phyloP scores from a whole-genome alignment of 2,329 filamentous ascomycete species.

The Elsinoe ampelina region DNA sequence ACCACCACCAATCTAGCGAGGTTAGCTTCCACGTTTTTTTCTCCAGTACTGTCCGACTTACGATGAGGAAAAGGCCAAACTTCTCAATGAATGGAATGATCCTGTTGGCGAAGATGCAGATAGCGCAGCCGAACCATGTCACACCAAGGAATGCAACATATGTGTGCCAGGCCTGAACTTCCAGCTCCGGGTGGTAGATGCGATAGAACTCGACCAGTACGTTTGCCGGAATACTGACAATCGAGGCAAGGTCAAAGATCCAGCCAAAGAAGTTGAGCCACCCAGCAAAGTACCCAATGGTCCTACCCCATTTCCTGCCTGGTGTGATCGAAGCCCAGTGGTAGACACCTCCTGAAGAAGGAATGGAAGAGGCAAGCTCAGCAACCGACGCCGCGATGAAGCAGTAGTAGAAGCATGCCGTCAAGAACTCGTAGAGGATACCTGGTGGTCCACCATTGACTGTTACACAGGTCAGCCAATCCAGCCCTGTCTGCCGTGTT shows the following conservation, averaged over 20 bases:
- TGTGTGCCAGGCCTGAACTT: slow-evolving; percentile 47
- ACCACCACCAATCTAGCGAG: slow-evolving; percentile 24
- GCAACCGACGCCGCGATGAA: slow-evolving; percentile 30
- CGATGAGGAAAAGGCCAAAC: slow-evolving; percentile 44
- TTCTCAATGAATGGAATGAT: slow-evolving; percentile 45
- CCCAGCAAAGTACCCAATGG: slow-evolving; percentile 29
- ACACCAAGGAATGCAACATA: slow-evolving; percentile 50
- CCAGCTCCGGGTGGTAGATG: slow-evolving; percentile 47
- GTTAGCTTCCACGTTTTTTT: not conserved
- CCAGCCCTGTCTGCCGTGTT: not conserved
- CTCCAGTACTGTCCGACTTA: not conserved
- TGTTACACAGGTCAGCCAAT: slow-evolving; percentile 19
- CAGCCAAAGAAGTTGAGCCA: slow-evolving; percentile 47
- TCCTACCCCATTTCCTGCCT: slow-evolving; percentile 25
- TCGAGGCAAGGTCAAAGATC: slow-evolving; percentile 53
- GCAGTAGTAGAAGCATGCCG: slow-evolving; percentile 27
- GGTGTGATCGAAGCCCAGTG: slow-evolving; percentile 30
- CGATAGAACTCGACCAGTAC: slow-evolving; percentile 53
- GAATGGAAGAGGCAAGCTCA: slow-evolving; percentile 26
- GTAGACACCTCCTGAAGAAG: slow-evolving; percentile 28
- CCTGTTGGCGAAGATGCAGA: slow-evolving; percentile 50
- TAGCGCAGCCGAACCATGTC: slow-evolving; percentile 44
- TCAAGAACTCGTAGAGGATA: slow-evolving; percentile 30
- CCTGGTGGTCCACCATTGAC: slow-evolving; percentile 31
- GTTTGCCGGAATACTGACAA: slow-evolving; percentile 50